These are phyloP conservation scores for Globisporangium iwayamae DNA, from an alignment of 352 stramenopile genomes.

Conservation along the genomic window DNA sequence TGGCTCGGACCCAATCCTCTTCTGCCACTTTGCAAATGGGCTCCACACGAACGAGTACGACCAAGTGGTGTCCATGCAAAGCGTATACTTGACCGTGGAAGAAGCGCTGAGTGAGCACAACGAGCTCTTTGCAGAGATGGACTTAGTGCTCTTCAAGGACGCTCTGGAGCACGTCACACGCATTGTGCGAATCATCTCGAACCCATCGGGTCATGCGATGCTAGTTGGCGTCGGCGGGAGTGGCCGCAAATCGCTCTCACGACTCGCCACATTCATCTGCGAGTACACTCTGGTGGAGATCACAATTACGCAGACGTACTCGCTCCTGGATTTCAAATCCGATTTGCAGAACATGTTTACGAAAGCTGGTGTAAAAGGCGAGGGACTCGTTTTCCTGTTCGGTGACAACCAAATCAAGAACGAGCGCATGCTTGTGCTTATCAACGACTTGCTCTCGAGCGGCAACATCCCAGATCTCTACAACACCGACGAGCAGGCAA, in stretches of 20 bases:
- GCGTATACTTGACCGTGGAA: conserved; percentile 73
- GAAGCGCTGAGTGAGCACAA: conserved; percentile 93
- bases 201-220: conserved; percentile 91
- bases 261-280: conserved; percentile 91
- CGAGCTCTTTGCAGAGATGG: conserved; percentile 90
- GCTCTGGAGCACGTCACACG: conserved; percentile 93
- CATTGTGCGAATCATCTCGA: conserved; percentile 94
- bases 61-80: conserved; percentile 74
- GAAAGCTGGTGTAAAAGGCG: conserved; percentile 91
- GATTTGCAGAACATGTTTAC: conserved; percentile 91
- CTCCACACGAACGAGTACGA: conserved; percentile 90
- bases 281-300: conserved; percentile 88
- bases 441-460: conserved; percentile 93
- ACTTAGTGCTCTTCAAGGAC: conserved; percentile 96
- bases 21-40: conserved; percentile 91
- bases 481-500: conserved; percentile 87
- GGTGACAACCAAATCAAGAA: conserved; percentile 94
- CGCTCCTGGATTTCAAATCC: conserved; percentile 92
- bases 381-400: conserved; percentile 90
- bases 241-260: conserved; percentile 91
- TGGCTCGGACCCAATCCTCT: conserved; percentile 86
- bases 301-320: conserved; percentile 88
- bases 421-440: conserved; percentile 92
- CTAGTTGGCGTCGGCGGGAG: conserved; percentile 93
- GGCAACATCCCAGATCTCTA: conserved; percentile 93